Percentiles rank a stretch among this genome's conserved stretches.
Evolutionary conservation across 495 filamentous ascomycete species (phyloP).

Genomic region (Penicillium diatomitis): DNA sequence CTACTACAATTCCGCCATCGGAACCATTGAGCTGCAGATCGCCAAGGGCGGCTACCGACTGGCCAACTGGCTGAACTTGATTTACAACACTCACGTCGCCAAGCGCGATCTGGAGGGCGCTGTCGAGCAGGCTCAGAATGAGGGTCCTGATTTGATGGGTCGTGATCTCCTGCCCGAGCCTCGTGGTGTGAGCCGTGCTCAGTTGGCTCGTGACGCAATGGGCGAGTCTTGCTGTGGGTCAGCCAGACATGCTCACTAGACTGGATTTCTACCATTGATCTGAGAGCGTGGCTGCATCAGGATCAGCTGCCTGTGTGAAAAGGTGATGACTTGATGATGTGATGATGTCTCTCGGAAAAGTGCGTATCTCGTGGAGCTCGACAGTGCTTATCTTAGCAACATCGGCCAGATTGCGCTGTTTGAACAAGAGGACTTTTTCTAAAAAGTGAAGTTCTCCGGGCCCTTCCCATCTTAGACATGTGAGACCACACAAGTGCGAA

Average conservation of each 20-base stretch:
- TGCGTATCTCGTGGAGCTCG: no score
- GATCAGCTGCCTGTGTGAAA: no score
- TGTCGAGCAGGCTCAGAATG: conserved; percentile 1
- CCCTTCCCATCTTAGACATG: no score
- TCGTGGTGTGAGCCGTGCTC: conserved; percentile 9
- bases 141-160: conserved; percentile 1
- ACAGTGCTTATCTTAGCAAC: no score
- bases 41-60: conserved; percentile 66
- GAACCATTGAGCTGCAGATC: conserved; percentile 61
- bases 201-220: conserved; percentile 19
- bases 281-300: not conserved
- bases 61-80: conserved; percentile 26
- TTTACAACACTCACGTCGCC: conserved; percentile 10
- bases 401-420: no score
- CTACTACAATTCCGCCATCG: conserved; percentile 47
- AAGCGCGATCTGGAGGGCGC: conserved; percentile 6
- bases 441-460: no score
- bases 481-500: no score
- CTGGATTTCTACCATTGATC: not conserved
- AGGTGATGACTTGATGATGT: no score
- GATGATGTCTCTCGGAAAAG: no score
- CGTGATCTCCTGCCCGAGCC: conserved; percentile 6
- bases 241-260: conserved; percentile 6
- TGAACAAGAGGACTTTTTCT: no score
- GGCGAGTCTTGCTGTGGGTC: conserved; percentile 14